phyloP scores from a whole-genome alignment of 257 asterid species.

The Primulina huaijiensis region DNA sequence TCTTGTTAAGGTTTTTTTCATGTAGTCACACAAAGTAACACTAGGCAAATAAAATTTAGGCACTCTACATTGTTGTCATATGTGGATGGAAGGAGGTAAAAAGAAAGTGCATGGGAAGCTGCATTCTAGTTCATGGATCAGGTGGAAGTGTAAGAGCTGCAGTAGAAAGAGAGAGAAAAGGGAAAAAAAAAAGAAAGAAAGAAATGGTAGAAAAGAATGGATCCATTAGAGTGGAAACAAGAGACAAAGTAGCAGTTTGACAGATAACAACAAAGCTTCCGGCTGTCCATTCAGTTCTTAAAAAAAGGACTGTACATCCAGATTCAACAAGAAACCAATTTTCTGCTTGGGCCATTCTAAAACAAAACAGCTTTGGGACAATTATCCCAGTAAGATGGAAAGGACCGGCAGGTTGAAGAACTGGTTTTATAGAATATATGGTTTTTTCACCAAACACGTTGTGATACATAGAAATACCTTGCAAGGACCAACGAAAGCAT shows the following conservation, averaged over 20 bases:
- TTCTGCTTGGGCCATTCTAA: not conserved
- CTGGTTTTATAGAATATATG: not conserved
- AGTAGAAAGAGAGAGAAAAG: not conserved
- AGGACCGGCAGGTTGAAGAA: not conserved
- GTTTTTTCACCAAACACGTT: too few species aligned
- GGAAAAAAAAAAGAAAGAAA: not conserved
- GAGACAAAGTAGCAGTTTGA: not conserved
- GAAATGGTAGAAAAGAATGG: not conserved
- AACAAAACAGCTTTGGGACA: not conserved
- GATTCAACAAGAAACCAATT: not conserved
- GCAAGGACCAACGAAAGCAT: not conserved
- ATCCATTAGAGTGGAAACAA: not conserved
- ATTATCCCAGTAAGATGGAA: not conserved
- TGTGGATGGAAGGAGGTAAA: not conserved
- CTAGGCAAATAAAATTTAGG: not conserved
- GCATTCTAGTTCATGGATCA: not conserved
- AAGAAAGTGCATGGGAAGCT: not conserved
- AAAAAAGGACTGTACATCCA: not conserved
- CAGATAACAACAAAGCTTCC: not conserved
- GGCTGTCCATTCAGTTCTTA: not conserved
- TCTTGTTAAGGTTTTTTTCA: not conserved
- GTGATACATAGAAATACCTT: not conserved
- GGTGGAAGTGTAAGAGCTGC: not conserved
- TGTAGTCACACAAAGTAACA: not conserved
- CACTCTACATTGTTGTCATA: not conserved